phyloP scores from a whole-genome alignment of 129 eudicot genomes.

The Pittosporum tobira region DNA sequence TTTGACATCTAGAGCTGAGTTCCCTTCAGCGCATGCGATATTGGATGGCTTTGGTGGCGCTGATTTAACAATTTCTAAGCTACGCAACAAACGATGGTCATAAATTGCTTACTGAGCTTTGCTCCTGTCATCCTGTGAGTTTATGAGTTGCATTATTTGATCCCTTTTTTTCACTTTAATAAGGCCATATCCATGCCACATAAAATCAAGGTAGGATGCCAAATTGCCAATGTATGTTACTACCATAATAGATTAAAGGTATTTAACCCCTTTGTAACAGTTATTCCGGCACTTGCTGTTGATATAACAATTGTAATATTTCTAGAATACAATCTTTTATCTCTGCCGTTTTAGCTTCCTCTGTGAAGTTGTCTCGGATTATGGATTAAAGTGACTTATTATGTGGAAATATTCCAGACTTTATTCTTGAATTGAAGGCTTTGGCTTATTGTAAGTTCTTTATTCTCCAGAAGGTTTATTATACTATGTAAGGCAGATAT shows the following conservation, averaged over 20 bases:
- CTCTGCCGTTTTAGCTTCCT: not conserved
- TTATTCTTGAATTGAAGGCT: not conserved
- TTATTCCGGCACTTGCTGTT: not conserved
- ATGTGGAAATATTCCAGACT: not conserved
- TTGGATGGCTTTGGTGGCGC: slow-evolving; percentile 84
- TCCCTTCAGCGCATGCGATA: slow-evolving; percentile 59
- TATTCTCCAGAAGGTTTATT: not conserved
- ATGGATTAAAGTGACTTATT: not conserved
- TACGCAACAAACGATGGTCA: slow-evolving; percentile 31
- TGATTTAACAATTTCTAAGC: slow-evolving; percentile 61
- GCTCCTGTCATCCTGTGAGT: not conserved
- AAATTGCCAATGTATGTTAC: not conserved
- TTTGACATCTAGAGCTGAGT: slow-evolving; percentile 71
- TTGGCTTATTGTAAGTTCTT: not conserved
- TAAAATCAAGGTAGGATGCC: not conserved
- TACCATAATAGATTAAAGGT: not conserved
- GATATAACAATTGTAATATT: not conserved
- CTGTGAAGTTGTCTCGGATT: not conserved
- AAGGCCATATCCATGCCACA: not conserved
- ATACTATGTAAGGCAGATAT: not conserved
- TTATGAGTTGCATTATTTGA: not conserved
- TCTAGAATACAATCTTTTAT: not conserved
- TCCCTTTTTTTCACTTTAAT: not conserved
- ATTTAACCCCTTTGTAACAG: not conserved
- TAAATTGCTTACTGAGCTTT: slow-evolving; percentile 12